These are phyloP conservation scores for Cladobotryum mycophilum DNA, from an alignment of 2,329 filamentous ascomycete genomes.

Conservation along the genomic window DNA sequence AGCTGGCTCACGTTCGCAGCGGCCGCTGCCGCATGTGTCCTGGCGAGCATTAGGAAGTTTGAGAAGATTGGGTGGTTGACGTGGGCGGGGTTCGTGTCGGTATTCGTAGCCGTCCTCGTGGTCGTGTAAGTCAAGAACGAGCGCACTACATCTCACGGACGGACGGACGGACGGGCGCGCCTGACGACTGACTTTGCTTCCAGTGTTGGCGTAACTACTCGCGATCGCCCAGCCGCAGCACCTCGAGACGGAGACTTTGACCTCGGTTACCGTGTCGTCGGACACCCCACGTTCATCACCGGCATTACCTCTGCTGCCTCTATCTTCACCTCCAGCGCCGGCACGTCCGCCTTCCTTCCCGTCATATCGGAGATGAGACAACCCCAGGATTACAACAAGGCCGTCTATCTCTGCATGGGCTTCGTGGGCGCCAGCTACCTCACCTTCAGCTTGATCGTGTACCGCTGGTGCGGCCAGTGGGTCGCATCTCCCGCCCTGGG, in stretches of 20 bases:
- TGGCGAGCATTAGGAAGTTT: constrained; percentile 51
- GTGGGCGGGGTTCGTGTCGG: constrained; percentile 52
- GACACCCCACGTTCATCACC: constrained; percentile 52
- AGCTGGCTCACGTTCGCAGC: constrained; percentile 50
- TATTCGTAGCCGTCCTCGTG: constrained; percentile 53
- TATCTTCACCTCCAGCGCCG: constrained; percentile 33
- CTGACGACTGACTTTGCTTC: background rate
- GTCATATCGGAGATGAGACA: constrained; percentile 60
- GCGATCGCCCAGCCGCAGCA: constrained; percentile 53
- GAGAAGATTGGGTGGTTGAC: constrained; percentile 56
- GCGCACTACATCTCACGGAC: no score
- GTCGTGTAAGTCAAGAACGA: constrained; percentile 36
- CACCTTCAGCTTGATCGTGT: constrained; percentile 53
- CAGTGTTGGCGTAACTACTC: constrained; percentile 49
- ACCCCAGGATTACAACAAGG: constrained; percentile 54
- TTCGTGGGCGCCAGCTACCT: constrained; percentile 53
- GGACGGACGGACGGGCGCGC: no score
- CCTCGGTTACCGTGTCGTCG: constrained; percentile 51
- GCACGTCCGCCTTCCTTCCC: constrained; percentile 46
- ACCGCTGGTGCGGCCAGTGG: constrained; percentile 56
- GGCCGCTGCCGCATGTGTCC: constrained; percentile 40
- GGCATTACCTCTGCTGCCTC: constrained; percentile 53
- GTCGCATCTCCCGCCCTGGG: constrained; percentile 57
- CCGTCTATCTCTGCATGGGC: constrained; percentile 52
- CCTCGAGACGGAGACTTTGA: constrained; percentile 54